phyloP scores from a whole-genome alignment of 164 flowering plant species.

The Piper betle region DNA sequence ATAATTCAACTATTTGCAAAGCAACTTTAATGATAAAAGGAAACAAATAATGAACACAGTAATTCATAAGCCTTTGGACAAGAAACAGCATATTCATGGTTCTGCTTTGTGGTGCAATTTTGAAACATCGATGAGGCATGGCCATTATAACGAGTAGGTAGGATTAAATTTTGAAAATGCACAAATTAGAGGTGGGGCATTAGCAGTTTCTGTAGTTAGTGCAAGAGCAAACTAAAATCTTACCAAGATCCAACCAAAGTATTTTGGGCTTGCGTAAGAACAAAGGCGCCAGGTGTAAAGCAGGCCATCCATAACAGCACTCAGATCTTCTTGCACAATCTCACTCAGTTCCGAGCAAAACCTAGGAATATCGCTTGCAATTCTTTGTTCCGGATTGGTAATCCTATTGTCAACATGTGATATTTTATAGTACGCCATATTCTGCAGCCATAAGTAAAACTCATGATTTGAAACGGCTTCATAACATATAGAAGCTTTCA shows the following conservation, averaged over 20 bases:
- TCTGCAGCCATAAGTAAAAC: constrained; percentile 38
- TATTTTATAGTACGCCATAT: constrained; percentile 94
- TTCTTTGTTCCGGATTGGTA: constrained; percentile 84
- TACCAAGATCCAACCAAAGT: constrained; percentile 95
- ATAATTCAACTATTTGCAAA: not conserved
- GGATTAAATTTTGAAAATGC: not conserved
- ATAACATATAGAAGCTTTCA: too few species aligned
- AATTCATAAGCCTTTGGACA: too few species aligned
- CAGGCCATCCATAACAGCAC: constrained; percentile 78
- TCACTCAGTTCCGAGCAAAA: constrained; percentile 96
- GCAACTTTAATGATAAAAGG: too few species aligned
- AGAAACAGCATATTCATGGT: too few species aligned
- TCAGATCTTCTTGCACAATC: constrained; percentile 86
- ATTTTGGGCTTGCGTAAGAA: constrained; percentile 98
- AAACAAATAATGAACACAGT: too few species aligned
- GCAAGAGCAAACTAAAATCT: not conserved
- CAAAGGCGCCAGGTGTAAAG: constrained; percentile 99
- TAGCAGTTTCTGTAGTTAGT: not conserved
- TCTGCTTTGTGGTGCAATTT: too few species aligned
- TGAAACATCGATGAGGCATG: too few species aligned
- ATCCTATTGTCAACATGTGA: constrained; percentile 98
- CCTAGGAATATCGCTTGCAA: constrained; percentile 93
- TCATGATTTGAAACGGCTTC: too few species aligned
- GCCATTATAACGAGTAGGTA: too few species aligned
- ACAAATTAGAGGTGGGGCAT: not conserved